These are phyloP conservation scores for Arctostaphylos glauca DNA, from an alignment of 148 eudicot genomes.

Conservation along the genomic window DNA sequence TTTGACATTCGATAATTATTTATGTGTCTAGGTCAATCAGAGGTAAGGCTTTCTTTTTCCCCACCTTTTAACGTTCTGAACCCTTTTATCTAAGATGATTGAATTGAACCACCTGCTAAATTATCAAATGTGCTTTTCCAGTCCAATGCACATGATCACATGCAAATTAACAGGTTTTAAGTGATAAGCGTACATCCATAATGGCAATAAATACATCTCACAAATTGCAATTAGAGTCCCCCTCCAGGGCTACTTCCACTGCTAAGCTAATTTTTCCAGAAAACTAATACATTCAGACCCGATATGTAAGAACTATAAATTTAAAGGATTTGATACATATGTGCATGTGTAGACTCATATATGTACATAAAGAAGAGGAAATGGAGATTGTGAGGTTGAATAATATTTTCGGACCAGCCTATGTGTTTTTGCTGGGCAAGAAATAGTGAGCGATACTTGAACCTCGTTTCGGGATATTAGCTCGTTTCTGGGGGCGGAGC, in stretches of 20 bases:
- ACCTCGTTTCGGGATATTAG: conserved; percentile 32
- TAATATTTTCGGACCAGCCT: not conserved
- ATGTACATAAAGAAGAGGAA: not conserved
- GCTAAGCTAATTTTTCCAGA: too few relatives aligned
- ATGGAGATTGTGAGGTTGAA: not conserved
- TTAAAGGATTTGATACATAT: too few relatives aligned
- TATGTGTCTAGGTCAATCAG: too few relatives aligned
- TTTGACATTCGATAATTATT: too few relatives aligned
- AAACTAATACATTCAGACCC: too few relatives aligned
- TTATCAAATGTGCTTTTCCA: not conserved
- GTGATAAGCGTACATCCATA: not conserved
- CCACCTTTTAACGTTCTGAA: too few relatives aligned
- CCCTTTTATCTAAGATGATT: not conserved
- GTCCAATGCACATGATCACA: not conserved
- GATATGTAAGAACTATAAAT: too few relatives aligned
- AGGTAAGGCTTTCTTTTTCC: too few relatives aligned
- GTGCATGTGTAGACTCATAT: not conserved
- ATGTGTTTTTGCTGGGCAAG: conserved; percentile 35
- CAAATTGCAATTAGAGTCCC: not conserved
- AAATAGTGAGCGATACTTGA: conserved; percentile 52
- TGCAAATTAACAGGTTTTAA: not conserved
- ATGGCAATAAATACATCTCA: not conserved
- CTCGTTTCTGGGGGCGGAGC: conserved; percentile 51
- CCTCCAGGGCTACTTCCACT: not conserved
- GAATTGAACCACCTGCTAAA: not conserved